These are phyloP conservation scores for Aspergillus sp. DNA, from an alignment of 2,329 filamentous ascomycete species.

Conservation along the genomic window DNA sequence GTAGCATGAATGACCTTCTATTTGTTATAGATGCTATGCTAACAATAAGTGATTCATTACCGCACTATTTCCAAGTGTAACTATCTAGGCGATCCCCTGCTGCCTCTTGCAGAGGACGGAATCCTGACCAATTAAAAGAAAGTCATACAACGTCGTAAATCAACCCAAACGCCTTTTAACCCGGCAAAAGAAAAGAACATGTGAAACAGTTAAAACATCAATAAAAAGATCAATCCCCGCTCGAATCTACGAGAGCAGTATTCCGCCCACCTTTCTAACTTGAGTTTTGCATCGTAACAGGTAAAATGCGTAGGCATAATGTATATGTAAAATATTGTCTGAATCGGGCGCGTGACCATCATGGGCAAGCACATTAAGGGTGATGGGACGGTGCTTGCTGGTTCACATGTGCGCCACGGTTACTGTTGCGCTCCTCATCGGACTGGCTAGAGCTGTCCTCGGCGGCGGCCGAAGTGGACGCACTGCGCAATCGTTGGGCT, in stretches of 20 bases:
- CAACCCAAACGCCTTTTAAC: slow-evolving; percentile 28
- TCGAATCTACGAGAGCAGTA: slow-evolving; percentile 10
- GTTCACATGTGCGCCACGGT: slow-evolving; percentile 14
- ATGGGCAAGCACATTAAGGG: slow-evolving; percentile 56
- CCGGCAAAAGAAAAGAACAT: slow-evolving; percentile 15
- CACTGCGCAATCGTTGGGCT: slow-evolving; percentile 44
- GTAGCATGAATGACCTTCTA: neutral
- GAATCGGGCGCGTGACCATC: neutral
- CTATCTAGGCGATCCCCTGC: slow-evolving; percentile 12
- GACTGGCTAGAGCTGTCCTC: slow-evolving; percentile 52
- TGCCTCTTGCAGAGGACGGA: slow-evolving; percentile 11
- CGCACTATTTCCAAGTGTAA: slow-evolving; percentile 13
- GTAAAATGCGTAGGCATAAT: slow-evolving; percentile 14
- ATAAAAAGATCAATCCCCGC: slow-evolving; percentile 12
- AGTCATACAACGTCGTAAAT: slow-evolving; percentile 31
- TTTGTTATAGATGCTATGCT: slow-evolving; percentile 13
- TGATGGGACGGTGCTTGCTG: slow-evolving; percentile 20
- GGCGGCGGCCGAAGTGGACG: slow-evolving; percentile 36
- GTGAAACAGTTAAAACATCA: slow-evolving; percentile 14
- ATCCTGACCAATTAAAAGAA: slow-evolving; percentile 22
- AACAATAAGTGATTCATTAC: slow-evolving; percentile 11
- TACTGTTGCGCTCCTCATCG: slow-evolving; percentile 44
- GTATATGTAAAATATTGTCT: slow-evolving; percentile 44
- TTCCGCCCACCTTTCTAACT: slow-evolving; percentile 16
- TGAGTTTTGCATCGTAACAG: slow-evolving; percentile 24